Evolutionary conservation across 108 stramenopile genomes (phyloP).

Genomic region (Nitzschia sp.): DNA sequence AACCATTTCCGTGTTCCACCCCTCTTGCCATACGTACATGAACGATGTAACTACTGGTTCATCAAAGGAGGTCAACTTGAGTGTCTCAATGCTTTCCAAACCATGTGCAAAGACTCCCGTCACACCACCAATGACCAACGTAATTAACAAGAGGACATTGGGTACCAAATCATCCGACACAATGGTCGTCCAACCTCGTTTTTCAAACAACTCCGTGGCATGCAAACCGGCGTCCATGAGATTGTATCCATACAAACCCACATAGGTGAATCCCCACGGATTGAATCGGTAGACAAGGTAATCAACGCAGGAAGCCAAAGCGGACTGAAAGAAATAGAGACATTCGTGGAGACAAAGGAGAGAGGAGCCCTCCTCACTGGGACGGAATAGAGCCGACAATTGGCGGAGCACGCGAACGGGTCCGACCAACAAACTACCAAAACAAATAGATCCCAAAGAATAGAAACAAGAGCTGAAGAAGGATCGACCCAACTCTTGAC

Average conservation of each 20-base stretch:
- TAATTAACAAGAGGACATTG: slow-evolving; percentile 71
- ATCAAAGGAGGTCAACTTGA: slow-evolving; percentile 46
- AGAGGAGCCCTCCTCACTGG: slow-evolving; percentile 48
- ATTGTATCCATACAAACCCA: slow-evolving; percentile 86
- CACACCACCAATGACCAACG: slow-evolving; percentile 72
- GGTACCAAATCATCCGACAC: slow-evolving; percentile 85
- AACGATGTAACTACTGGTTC: slow-evolving; percentile 60
- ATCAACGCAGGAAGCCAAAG: slow-evolving; percentile 66
- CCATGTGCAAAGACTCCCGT: slow-evolving; percentile 69
- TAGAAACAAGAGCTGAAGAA: slow-evolving; percentile 58
- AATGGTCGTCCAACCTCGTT: slow-evolving; percentile 83
- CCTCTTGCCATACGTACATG: slow-evolving; percentile 37
- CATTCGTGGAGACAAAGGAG: slow-evolving; percentile 78
- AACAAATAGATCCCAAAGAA: slow-evolving; percentile 87
- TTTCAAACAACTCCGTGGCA: slow-evolving; percentile 76
- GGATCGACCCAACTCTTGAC: slow-evolving; percentile 38
- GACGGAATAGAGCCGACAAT: slow-evolving; percentile 65
- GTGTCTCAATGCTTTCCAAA: slow-evolving; percentile 49
- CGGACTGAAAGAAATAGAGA: slow-evolving; percentile 58
- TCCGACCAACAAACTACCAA: slow-evolving; percentile 84
- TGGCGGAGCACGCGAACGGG: slow-evolving; percentile 72
- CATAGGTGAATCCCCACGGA: slow-evolving; percentile 83
- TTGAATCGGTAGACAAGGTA: slow-evolving; percentile 63
- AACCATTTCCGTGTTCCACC: background rate
- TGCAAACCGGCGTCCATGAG: slow-evolving; percentile 68